Base-by-base conservation (phyloP, 805 yeast genomes). In the Millerozyma acaciae region DNA sequence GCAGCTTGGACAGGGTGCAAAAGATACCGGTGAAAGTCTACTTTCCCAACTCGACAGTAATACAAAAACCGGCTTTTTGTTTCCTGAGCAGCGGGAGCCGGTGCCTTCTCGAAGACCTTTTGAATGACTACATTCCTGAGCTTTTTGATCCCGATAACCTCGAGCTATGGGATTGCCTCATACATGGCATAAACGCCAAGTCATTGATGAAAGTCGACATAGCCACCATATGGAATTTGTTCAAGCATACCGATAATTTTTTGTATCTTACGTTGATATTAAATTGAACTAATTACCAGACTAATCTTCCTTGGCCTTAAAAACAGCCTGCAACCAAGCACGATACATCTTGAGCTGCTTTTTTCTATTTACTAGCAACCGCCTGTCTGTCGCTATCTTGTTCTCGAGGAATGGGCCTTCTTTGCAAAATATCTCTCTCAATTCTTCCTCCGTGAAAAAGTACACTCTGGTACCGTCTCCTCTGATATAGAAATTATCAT, bases 401-500 rank as follows among this genome's bases (percentile, higher is more conserved):
- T 67, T 73, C 43, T 84, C 90, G n/a, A 51, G 56, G 50, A 90
- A 87, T 13, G 67, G 67, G 5, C 70, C 55, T 10, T 38, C 33
- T 6, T 32, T 33, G 30, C 62, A 51, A 55, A 90, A 93, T 3
- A 90, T 84, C 28, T 73, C 65, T 40, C 84, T 68, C 37, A 90
- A 60, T 60, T 93, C 96, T 38, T 90, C 95, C 54, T 90, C 97
- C 2, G 96, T 86, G 65, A 93, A 93, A 64, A 93, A 93, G 57
- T 93, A 93, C 8, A 93, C 98, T 47, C 98, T 71, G 0, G 98
- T 93, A 30, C 98, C 98, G 55, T 93, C 98, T 23, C 98, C 98
- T 51, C 98, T 76, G 23, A 89, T 87, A 59, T 93, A 93, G 53
- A 93, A 93, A 58, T 93, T 89, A 36, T 90, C 97, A 34, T 86